Conservation (phyloP, 805 yeast species). For the Scheffersomyces coipomensis region DNA sequence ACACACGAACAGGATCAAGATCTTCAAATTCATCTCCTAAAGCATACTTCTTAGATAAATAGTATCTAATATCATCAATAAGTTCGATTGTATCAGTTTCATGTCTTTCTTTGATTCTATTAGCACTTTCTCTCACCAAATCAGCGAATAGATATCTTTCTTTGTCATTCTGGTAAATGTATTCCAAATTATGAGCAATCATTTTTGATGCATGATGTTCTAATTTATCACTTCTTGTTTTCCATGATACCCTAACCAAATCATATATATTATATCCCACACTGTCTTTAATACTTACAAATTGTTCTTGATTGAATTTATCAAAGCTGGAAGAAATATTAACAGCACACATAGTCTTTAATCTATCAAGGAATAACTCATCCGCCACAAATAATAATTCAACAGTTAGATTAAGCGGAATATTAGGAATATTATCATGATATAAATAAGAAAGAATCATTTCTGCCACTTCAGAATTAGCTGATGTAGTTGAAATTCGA, state of each 20-base stretch:
- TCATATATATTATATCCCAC: conserved; percentile 49
- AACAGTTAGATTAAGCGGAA: conserved; percentile 50
- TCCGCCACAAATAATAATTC: conserved; percentile 63
- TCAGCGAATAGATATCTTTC: conserved; percentile 20
- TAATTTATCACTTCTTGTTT: conserved; percentile 57
- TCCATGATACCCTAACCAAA: conserved; percentile 66
- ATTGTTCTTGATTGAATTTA: conserved; percentile 16
- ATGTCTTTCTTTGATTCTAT: conserved; percentile 57
- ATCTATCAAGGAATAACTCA: conserved; percentile 54
- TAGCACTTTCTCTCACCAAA: conserved; percentile 46
- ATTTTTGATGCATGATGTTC: conserved; percentile 62
- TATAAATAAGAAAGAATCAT: conserved; percentile 55
- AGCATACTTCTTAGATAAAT: conserved; percentile 42
- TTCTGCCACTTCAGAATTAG: conserved; percentile 39
- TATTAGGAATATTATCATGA: conserved; percentile 50
- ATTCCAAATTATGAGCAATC: conserved; percentile 50
- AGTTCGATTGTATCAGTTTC: conserved; percentile 80
- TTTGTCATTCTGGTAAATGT: conserved; percentile 28
- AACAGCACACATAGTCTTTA: conserved; percentile 64
- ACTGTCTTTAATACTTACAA: conserved; percentile 14
- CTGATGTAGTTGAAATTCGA: conserved; percentile 20
- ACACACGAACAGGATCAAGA: conserved; percentile 20
- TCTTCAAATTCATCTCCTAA: conserved; percentile 24
- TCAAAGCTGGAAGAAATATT: conserved; percentile 34
- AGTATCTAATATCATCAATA: conserved; percentile 73